phyloP scores from a whole-genome alignment of 495 filamentous ascomycete species.

The Corynascus novoguineensis region DNA sequence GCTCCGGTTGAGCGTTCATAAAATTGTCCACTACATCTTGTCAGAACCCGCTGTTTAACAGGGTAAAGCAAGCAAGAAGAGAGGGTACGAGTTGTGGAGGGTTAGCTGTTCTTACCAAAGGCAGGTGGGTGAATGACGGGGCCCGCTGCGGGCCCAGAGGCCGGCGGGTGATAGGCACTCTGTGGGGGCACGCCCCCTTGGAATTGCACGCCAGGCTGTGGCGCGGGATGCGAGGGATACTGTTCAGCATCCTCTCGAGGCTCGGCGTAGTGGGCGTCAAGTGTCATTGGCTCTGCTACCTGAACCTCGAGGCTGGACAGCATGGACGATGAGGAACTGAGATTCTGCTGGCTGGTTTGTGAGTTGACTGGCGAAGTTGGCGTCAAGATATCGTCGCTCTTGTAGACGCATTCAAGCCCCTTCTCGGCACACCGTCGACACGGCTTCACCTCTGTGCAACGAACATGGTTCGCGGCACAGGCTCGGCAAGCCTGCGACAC shows the following conservation, averaged over 20 bases:
- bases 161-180: neutral
- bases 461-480: slow-evolving; percentile 13
- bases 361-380: neutral
- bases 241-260: no score
- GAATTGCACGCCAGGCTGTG: neutral
- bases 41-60: neutral
- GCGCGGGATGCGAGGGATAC: neutral
- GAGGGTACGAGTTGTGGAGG: neutral
- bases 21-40: neutral
- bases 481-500: slow-evolving; percentile 14
- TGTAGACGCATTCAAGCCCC: slow-evolving; percentile 11
- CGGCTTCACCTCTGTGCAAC: slow-evolving; percentile 14
- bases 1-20: neutral
- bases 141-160: neutral
- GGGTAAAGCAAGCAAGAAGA: neutral
- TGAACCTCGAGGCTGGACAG: neutral
- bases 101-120: slow-evolving; percentile 8
- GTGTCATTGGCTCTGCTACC: neutral
- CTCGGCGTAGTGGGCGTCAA: neutral
- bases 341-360: neutral
- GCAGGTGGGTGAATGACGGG: neutral
- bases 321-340: slow-evolving; percentile 1
- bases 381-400: neutral
- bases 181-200: neutral
- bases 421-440: slow-evolving; percentile 9